A percentile compares a stretch with the other conserved stretches of the same genome.
These are phyloP conservation scores for Nicotiana obtusifolia DNA, from an alignment of 257 asterid genomes.

Conservation along the genomic window DNA sequence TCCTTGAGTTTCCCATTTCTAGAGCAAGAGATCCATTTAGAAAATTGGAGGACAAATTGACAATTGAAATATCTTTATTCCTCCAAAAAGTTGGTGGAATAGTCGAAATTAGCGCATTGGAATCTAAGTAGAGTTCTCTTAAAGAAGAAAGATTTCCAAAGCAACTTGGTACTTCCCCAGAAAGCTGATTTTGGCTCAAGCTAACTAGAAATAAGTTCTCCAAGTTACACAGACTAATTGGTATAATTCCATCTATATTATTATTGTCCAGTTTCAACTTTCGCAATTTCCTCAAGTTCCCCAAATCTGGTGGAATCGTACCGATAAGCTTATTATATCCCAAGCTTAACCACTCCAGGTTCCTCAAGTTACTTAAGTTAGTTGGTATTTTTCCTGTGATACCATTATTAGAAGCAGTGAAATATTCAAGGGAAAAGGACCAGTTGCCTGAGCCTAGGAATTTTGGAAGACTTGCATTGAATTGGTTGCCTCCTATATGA, in stretches of 20 bases:
- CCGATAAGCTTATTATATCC: slow-evolving; percentile 9
- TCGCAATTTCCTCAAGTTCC: slow-evolving; percentile 15
- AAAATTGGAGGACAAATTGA: slow-evolving; percentile 7
- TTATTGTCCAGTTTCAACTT: neutral
- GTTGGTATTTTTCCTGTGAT: slow-evolving; percentile 21
- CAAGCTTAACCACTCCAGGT: neutral
- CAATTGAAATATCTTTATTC: neutral
- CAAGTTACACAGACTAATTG: slow-evolving; percentile 11
- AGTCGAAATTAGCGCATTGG: slow-evolving; percentile 6
- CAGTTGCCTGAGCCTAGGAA: slow-evolving; percentile 13
- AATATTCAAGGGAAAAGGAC: slow-evolving; percentile 1
- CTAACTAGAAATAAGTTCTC: neutral
- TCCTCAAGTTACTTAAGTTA: slow-evolving; percentile 16
- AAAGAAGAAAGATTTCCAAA: slow-evolving; percentile 9
- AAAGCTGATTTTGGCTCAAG: neutral
- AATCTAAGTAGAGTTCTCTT: neutral
- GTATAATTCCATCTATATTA: slow-evolving; percentile 11
- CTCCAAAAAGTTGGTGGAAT: slow-evolving; percentile 19
- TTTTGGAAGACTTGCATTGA: slow-evolving; percentile 18
- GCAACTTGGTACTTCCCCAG: slow-evolving; percentile 20
- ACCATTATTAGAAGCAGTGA: neutral
- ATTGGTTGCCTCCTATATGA: neutral
- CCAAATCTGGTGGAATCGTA: slow-evolving; percentile 12
- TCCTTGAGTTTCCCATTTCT: slow-evolving; percentile 8
- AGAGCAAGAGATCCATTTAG: slow-evolving; percentile 16